Conservation (phyloP, 2,329 filamentous ascomycete genomes). For the Lanzia echinophila region DNA sequence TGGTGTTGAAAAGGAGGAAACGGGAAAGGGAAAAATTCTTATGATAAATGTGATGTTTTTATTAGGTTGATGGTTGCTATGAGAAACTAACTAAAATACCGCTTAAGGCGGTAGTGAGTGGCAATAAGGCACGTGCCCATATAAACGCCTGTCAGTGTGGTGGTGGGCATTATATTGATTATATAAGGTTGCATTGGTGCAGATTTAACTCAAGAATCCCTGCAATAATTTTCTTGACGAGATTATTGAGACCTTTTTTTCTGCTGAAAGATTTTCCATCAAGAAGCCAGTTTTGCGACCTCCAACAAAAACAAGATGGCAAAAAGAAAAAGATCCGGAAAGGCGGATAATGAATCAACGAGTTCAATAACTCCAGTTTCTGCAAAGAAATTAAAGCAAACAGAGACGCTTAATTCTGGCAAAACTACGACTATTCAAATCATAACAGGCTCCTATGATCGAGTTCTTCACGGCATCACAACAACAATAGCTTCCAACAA, state of each 20-base stretch:
- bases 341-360: conserved; percentile 14
- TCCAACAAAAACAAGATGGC: conserved; percentile 19
- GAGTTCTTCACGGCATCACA: conserved; percentile 82
- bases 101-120: not conserved
- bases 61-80: too few relatives aligned
- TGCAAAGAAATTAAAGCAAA: conserved; percentile 26
- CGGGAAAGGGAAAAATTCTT: too few relatives aligned
- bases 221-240: conserved; percentile 5
- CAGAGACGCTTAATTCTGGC: conserved; percentile 16
- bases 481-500: conserved; percentile 52
- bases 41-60: too few relatives aligned
- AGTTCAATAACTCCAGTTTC: conserved; percentile 5
- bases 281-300: not conserved
- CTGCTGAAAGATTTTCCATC: not conserved
- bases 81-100: too few relatives aligned
- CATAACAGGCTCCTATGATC: conserved; percentile 88
- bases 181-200: not conserved
- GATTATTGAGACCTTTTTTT: conserved; percentile 4
- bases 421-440: conserved; percentile 66
- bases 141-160: too few relatives aligned
- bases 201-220: not conserved
- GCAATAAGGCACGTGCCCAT: too few relatives aligned
- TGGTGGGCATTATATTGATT: too few relatives aligned
- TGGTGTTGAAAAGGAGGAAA: not conserved
- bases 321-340: conserved; percentile 29